Base-by-base conservation (phyloP, 768 basidiomycete genomes). In the Vishniacozyma victoriae region DNA sequence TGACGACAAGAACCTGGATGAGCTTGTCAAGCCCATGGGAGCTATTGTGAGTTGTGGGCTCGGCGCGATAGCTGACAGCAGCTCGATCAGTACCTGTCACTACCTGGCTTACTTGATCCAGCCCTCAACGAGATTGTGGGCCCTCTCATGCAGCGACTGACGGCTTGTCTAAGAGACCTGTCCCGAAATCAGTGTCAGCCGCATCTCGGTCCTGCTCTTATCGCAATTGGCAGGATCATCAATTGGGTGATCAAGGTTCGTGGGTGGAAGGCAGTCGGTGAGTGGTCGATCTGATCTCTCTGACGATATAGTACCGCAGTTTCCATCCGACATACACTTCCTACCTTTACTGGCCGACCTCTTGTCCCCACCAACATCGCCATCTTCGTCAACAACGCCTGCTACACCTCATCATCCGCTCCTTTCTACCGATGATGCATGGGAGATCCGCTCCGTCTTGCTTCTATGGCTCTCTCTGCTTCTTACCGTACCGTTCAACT, bases 401-500 rank as follows among this genome's bases (percentile, higher is more conserved):
- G 13, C 67, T 76, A 47, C 70, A 72, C 50, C 52, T 18, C 64
- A 59, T 37, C 56, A 67, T 44, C 61, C 63, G 0, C 33, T 52
- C 1, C 11, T 70, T 7, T 66, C 59, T 0, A 27, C 46, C 3
- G 49, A 58, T 3, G 61, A 69, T 7, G 79, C 82, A 31, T 97
- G 95, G 95, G 74, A 84, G 19, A 69, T 89, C 43, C 83, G 89
- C 51, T 90, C 92, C 64, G 77, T 86, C 24, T 75, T 87, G 20
- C 76, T 99, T 7, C 76, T 95, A 11, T 97, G 93, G 93, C 77
- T 97, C n/a, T 86, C 87, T 18, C 79, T 99, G 19, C 84, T 95
- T 40, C 85, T 86, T 74, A 88, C 87, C 75, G 83, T 96, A 15
- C 95, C 95, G 0, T 99, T 99, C 70, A 83, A 87, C 64, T 75